Evolutionary conservation across 169 alveolate species (phyloP).

Genomic region (Plasmodium malariae): DNA sequence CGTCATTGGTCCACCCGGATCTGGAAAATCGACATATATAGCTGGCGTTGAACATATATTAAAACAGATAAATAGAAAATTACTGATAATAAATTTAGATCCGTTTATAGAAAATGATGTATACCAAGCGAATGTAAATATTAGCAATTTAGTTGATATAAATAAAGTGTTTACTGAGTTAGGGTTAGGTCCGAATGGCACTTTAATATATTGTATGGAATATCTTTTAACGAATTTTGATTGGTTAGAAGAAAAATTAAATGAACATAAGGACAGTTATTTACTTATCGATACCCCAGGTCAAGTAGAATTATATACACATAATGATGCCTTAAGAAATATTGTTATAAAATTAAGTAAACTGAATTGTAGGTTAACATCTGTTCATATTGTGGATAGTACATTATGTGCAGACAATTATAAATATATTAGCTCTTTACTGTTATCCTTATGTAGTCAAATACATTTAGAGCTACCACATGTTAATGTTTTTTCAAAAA

Average conservation of each 20-base stretch:
- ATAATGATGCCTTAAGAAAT: constrained; percentile 91
- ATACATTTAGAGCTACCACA: constrained; percentile 96
- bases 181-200: constrained; percentile 97
- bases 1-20: constrained; percentile 96
- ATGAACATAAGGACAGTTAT: constrained; percentile 86
- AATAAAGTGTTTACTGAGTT: constrained; percentile 90
- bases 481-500: constrained; percentile 92
- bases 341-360: constrained; percentile 86
- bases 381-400: constrained; percentile 91
- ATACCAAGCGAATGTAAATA: constrained; percentile 90
- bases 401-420: constrained; percentile 93
- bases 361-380: constrained; percentile 83
- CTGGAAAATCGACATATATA: constrained; percentile 95
- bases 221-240: constrained; percentile 92
- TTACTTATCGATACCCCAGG: constrained; percentile 97
- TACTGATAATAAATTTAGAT: constrained; percentile 91
- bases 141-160: constrained; percentile 91
- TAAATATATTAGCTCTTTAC: constrained; percentile 93
- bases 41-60: constrained; percentile 92
- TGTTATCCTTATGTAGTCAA: constrained; percentile 94
- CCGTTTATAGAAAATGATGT: constrained; percentile 93
- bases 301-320: constrained; percentile 96
- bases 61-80: constrained; percentile 85
- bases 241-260: constrained; percentile 89
- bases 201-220: constrained; percentile 95